These are phyloP conservation scores for Xylariaceae sp. DNA, from an alignment of 2,329 filamentous ascomycete genomes.

Conservation along the genomic window DNA sequence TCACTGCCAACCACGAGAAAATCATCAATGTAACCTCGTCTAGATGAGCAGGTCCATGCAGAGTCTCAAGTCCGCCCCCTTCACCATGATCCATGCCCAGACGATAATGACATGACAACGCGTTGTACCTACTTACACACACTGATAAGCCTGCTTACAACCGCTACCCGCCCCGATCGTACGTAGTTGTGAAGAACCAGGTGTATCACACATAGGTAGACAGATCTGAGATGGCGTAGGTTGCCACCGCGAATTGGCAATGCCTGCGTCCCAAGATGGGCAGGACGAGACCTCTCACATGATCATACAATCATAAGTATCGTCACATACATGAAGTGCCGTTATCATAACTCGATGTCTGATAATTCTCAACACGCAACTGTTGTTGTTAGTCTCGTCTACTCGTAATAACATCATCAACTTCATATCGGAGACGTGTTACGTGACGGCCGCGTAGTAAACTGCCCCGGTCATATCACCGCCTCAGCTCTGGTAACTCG, in stretches of 20 bases:
- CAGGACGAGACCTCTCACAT: too few species aligned
- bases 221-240: too few species aligned
- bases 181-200: background rate
- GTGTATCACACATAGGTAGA: too few species aligned
- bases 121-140: background rate
- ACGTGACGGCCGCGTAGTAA: background rate
- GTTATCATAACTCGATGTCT: too few species aligned
- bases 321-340: too few species aligned
- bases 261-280: too few species aligned
- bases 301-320: too few species aligned
- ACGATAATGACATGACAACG: background rate
- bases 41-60: background rate
- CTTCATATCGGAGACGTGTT: background rate
- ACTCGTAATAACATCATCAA: too few species aligned
- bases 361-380: too few species aligned
- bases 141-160: background rate
- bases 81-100: background rate
- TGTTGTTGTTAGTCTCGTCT: too few species aligned
- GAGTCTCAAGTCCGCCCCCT: background rate
- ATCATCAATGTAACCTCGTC: background rate
- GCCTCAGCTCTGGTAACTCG: background rate
- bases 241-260: too few species aligned
- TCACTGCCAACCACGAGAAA: background rate
- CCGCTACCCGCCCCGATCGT: background rate
- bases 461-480: background rate